Conservation (phyloP, 139 green algal species). For the Micractinium sp. region DNA sequence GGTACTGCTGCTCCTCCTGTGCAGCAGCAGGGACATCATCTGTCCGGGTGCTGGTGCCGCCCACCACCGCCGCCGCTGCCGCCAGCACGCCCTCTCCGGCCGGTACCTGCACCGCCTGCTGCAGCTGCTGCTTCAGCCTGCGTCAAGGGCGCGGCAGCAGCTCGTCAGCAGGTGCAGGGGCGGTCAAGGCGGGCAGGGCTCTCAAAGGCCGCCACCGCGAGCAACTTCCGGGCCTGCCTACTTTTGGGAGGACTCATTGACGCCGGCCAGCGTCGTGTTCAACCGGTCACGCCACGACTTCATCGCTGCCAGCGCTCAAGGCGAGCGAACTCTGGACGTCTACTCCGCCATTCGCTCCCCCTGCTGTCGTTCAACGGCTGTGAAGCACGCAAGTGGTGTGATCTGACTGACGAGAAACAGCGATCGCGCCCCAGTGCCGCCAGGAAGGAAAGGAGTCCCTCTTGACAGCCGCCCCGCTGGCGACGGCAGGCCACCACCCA, state of each 20-base stretch:
- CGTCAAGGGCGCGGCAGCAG: too few relatives aligned
- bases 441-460: too few relatives aligned
- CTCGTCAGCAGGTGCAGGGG: background rate
- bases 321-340: too few relatives aligned
- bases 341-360: too few relatives aligned
- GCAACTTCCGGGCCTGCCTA: background rate
- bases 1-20: slow-evolving; percentile 16
- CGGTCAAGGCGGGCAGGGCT: background rate
- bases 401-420: too few relatives aligned
- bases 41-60: background rate
- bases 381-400: too few relatives aligned
- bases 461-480: too few relatives aligned
- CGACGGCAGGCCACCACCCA: too few relatives aligned
- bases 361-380: too few relatives aligned
- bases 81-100: background rate
- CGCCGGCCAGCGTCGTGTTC: background rate
- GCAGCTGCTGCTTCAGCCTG: slow-evolving; percentile 34
- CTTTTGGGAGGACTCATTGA: slow-evolving; percentile 25
- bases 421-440: too few relatives aligned
- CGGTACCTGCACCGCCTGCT: slow-evolving; percentile 10
- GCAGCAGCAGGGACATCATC: background rate
- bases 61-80: background rate
- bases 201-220: background rate
- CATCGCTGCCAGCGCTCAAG: background rate
- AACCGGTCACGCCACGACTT: slow-evolving; percentile 11